Evolutionary conservation across 1,139 yeast species (phyloP).

Genomic region (Taphrina deformans): DNA sequence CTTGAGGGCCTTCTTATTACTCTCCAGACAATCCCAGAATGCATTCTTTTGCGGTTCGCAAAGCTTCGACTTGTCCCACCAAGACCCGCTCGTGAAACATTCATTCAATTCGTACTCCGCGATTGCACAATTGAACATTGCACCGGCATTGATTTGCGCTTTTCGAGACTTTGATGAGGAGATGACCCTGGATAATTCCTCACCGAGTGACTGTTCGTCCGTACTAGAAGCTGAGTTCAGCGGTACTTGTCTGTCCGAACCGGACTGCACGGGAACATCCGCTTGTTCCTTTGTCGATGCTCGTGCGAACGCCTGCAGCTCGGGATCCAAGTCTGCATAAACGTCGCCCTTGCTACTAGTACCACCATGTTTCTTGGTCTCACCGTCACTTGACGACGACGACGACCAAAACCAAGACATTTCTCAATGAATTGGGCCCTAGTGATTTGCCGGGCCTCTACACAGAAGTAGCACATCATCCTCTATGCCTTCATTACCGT

Average conservation of each 20-base stretch:
- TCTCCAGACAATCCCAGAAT: conserved; percentile 26
- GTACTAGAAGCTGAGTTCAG: not conserved
- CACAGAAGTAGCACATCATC: not conserved
- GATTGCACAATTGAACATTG: conserved; percentile 28
- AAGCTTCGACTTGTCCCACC: conserved; percentile 31
- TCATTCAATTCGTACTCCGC: conserved; percentile 29
- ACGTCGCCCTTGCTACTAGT: not conserved
- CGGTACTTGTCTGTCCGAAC: not conserved
- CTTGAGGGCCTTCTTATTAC: conserved; percentile 16
- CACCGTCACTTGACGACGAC: conserved; percentile 5
- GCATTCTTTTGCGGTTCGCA: conserved; percentile 24
- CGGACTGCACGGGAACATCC: not conserved
- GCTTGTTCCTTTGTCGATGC: not conserved
- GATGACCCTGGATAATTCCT: not conserved
- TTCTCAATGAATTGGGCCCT: not conserved
- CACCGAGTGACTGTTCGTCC: not conserved
- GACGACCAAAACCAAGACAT: conserved; percentile 35
- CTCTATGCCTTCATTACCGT: not conserved
- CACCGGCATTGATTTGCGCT: conserved; percentile 24
- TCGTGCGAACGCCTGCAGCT: conserved; percentile 19
- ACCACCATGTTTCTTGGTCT: not conserved
- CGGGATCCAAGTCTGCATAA: conserved; percentile 21
- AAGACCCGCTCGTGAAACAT: conserved; percentile 23
- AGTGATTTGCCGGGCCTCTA: not conserved
- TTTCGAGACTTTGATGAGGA: conserved; percentile 13